phyloP scores from a whole-genome alignment of 2,329 filamentous ascomycete genomes.

The Sordariomycetes sp. region DNA sequence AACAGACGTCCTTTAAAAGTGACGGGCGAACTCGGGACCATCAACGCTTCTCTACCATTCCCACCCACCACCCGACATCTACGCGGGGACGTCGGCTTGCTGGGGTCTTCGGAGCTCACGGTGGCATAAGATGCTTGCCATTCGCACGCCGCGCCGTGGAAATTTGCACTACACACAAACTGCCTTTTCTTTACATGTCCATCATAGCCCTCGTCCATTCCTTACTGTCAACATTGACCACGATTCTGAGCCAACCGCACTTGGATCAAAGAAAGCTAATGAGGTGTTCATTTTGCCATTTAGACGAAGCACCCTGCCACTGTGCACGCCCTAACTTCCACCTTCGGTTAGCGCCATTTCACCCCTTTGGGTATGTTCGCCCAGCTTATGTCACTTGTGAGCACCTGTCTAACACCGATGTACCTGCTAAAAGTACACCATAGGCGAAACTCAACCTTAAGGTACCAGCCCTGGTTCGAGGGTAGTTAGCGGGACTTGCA shows the following conservation, averaged over 20 bases:
- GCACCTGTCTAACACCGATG: not conserved
- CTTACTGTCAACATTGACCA: not conserved
- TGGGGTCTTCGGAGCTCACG: not conserved
- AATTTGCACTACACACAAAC: not conserved
- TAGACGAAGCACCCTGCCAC: not conserved
- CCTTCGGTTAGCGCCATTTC: slow-evolving; percentile 1
- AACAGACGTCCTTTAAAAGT: not conserved
- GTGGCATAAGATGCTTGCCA: not conserved
- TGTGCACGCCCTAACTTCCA: not conserved
- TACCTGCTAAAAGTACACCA: not conserved
- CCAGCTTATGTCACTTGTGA: not conserved
- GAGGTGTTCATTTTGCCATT: not conserved
- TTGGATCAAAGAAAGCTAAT: slow-evolving; percentile 1
- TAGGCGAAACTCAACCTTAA: not conserved
- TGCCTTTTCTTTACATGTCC: not conserved
- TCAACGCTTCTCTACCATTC: not conserved
- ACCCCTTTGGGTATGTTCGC: not conserved
- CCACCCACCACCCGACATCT: not conserved
- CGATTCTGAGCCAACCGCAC: not conserved
- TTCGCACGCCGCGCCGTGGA: not conserved
- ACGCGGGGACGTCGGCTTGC: not conserved
- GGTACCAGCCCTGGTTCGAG: not conserved
- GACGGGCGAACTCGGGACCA: not conserved
- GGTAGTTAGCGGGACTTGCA: not conserved
- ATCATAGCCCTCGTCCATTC: not conserved